Evolutionary conservation across 208 protist species (phyloP), one percentile per base, ranked within the genome.

Genomic region (Naegleria fowleri): DNA sequence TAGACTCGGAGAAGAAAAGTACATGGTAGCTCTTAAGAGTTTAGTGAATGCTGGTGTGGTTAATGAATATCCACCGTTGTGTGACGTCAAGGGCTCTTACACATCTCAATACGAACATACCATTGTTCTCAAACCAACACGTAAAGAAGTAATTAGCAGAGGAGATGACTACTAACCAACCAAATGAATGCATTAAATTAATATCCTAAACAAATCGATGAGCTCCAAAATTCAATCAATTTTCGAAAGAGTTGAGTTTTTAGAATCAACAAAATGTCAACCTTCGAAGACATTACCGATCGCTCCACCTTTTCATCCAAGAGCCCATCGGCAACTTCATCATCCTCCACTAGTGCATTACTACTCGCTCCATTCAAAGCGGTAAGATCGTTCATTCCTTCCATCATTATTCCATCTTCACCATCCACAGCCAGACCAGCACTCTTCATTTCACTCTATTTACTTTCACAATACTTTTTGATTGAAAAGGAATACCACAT

Each of bases 71-170:
- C 96, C 97, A 36, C 97, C 97, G 33, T 94, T 98, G 7, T 92
- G 76, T 90, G 97, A 98, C 92, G 94, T 98, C 48, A 96, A 96
- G 55, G 98, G 99, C 40, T 97, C 94, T 90, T 99, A 99, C 93
- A 98, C 98, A 5, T 97, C 98, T 39, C 99, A 99, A 95, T 99
- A 95, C 89, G 98, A 99, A 93, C 98, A 99, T 93, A 99, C 98
- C 25, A 94, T 99, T 88, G 91, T 98, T 75, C 94, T 99, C 40
- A 93, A 95, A 55, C 97, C 97, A 29, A 98, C 97, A 11, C 97
- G 96, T 83, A 99, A 99, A 94, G 98, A 99, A 94, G 94, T 99
- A 36, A 90, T 99, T 13, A 98, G 97, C 48, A 95, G 96, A 91
- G 98, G 98, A 29, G 94, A 96, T 86, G 98, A 99, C 92, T 99